Base-by-base conservation (phyloP, 768 basidiomycete species). In the Termitomyces sp. region DNA sequence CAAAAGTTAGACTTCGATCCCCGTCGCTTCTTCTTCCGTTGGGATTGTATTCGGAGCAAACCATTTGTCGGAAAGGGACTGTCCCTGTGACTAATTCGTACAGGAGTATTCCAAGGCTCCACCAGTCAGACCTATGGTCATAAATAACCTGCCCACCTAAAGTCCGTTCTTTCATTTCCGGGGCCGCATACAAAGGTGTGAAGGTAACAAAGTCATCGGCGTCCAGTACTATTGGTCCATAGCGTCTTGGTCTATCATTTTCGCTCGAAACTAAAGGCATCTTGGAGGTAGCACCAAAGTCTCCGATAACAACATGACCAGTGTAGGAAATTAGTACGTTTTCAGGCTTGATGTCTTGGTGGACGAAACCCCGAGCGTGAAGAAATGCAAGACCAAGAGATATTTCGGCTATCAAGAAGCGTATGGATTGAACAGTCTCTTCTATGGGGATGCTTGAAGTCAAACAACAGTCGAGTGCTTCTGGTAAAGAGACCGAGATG, bases 331-430 rank as follows among this genome's bases (percentile, higher is more conserved):
- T 73, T 56, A 87, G 75, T 26, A 89, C 73, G 66, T 87, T 89
- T 54, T 78, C 75, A 2, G 86, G 86, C 63, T 86, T 87, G 70
- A 89, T 81, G 64, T 87, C 85, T 42, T 84, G 81, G 63, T 88
- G 86, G 40, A 87, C 81, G 65, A 87, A 82, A 26, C 86, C 85
- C 61, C 78, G 76, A 56, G 77, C 73, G 64, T 87, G 86, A 1
- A 88, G 65, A 53, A 70, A 73, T 28, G 68, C 57, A 12, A 77
- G 52, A 18, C 71, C 75, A 9, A 77, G 62, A 6, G 70, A 63
- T 22, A 75, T 61, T 58, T 73, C 73, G 2, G 70, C 70, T 18
- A 68, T 62, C 13, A 75, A 58, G 18, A 73, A 58, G 32, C 66
- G 69, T 28, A 74, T 53, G 36, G 67, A 62, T n/a, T 48, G 40